Conservation (phyloP, 164 flowering plant species). For the Chimonanthus salicifolius region DNA sequence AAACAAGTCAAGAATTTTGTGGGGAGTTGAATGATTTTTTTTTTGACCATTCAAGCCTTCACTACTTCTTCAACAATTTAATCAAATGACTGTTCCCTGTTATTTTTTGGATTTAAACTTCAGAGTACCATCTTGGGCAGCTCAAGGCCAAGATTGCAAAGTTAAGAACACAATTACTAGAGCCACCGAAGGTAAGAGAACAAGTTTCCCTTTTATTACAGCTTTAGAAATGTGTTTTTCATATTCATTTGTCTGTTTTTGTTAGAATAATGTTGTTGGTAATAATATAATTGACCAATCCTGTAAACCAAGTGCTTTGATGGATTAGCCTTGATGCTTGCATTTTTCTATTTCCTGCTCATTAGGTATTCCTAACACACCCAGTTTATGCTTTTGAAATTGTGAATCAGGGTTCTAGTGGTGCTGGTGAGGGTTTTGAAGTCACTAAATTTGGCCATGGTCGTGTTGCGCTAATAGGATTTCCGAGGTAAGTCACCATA, state of each 20-base stretch:
- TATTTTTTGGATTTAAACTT: neutral
- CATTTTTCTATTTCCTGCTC: neutral
- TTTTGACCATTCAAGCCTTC: no score
- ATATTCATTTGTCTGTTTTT: no score
- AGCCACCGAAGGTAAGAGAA: slow-evolving; percentile 86
- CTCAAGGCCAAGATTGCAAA: slow-evolving; percentile 99
- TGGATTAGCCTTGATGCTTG: no score
- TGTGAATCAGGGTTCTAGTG: slow-evolving; percentile 77
- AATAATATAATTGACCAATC: neutral
- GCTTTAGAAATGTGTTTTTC: no score
- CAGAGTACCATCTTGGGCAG: slow-evolving; percentile 99
- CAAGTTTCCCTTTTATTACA: neutral
- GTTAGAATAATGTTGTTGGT: neutral
- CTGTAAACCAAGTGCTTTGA: neutral
- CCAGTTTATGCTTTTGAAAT: neutral
- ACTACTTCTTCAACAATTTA: no score
- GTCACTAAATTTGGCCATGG: slow-evolving; percentile 99
- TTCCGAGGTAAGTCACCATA: slow-evolving; percentile 68
- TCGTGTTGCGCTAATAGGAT: slow-evolving; percentile 96
- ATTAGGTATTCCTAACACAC: neutral
- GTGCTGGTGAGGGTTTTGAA: slow-evolving; percentile 99
- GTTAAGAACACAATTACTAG: slow-evolving; percentile 88
- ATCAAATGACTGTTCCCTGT: no score
- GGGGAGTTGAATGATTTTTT: no score
- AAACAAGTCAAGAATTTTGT: no score